phyloP scores from a whole-genome alignment of 495 filamentous ascomycete species.

The Xanthoparmelia taractica region DNA sequence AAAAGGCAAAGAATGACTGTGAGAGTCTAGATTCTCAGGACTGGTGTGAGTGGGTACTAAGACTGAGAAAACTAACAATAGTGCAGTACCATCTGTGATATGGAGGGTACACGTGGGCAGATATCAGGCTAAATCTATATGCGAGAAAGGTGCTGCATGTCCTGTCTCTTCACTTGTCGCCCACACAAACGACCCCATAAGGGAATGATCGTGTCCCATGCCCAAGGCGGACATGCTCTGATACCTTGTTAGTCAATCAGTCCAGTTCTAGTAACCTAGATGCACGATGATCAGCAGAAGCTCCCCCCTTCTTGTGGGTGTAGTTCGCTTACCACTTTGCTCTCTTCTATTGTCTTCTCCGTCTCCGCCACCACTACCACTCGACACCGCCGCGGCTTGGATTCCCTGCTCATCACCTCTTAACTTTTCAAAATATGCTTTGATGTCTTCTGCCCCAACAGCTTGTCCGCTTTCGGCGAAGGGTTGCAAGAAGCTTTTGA shows the following conservation, averaged over 20 bases:
- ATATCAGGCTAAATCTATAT: not conserved
- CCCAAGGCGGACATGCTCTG: not conserved
- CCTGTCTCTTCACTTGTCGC: not conserved
- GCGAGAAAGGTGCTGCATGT: not conserved
- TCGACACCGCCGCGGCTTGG: slow-evolving; percentile 36
- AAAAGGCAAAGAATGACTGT: not conserved
- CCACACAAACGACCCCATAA: not conserved
- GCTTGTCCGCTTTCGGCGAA: slow-evolving; percentile 84
- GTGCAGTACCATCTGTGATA: not conserved
- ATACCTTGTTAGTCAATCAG: not conserved
- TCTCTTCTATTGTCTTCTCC: slow-evolving; percentile 45
- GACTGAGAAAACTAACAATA: not conserved
- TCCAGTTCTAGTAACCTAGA: not conserved
- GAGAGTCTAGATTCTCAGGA: not conserved
- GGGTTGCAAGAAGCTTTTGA: slow-evolving; percentile 84
- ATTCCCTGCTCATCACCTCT: slow-evolving; percentile 70
- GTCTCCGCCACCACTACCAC: slow-evolving; percentile 41
- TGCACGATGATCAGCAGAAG: not conserved
- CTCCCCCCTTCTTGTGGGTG: not conserved
- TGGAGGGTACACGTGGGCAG: slow-evolving; percentile 1
- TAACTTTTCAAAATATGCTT: slow-evolving; percentile 87
- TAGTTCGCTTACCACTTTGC: slow-evolving; percentile 43
- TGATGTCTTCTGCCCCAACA: slow-evolving; percentile 90
- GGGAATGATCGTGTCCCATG: not conserved
- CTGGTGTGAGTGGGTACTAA: not conserved